These are phyloP conservation scores for Ramicandelaber brevisporus DNA, from an alignment of 192 early-diverging fungal species.

Conservation along the genomic window DNA sequence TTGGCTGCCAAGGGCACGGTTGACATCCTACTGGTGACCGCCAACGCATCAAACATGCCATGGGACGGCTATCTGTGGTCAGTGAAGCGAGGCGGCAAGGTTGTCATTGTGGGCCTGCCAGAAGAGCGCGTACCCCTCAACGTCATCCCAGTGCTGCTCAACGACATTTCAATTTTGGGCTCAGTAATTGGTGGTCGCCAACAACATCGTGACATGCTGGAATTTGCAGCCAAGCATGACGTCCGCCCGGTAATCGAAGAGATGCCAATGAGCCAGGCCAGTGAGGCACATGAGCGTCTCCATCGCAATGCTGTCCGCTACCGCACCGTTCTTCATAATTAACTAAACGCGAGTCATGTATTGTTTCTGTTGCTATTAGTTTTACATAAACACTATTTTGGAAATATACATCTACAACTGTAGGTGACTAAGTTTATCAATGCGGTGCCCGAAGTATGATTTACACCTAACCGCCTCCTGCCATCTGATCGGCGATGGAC, in stretches of 20 bases:
- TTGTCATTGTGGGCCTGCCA: slow-evolving; percentile 27
- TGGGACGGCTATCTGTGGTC: slow-evolving; percentile 11
- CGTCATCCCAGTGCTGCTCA: slow-evolving; percentile 8
- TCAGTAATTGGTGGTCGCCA: slow-evolving; percentile 23
- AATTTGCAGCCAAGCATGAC: slow-evolving; percentile 20
- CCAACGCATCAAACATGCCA: slow-evolving; percentile 12
- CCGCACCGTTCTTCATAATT: slow-evolving; percentile 32
- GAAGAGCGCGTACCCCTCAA: slow-evolving; percentile 16
- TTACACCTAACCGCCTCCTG: no score
- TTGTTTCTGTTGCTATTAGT: no score
- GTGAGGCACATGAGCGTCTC: slow-evolving; percentile 21
- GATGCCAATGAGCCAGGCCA: slow-evolving; percentile 21
- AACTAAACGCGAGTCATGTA: no score
- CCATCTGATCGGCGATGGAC: no score
- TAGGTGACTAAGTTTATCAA: no score
- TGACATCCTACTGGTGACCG: background rate
- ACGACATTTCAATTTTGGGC: slow-evolving; percentile 15
- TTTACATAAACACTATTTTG: no score
- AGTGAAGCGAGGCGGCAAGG: slow-evolving; percentile 17
- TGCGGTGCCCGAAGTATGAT: no score
- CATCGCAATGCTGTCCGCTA: slow-evolving; percentile 25
- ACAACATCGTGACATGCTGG: slow-evolving; percentile 28
- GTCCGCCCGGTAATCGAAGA: slow-evolving; percentile 30
- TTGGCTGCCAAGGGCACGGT: no score
- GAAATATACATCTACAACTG: no score